Percentiles rank a stretch among this genome's conserved stretches.
Conservation (phyloP, 1,284 basidiomycete genomes). For the Dichomitus squalens region DNA sequence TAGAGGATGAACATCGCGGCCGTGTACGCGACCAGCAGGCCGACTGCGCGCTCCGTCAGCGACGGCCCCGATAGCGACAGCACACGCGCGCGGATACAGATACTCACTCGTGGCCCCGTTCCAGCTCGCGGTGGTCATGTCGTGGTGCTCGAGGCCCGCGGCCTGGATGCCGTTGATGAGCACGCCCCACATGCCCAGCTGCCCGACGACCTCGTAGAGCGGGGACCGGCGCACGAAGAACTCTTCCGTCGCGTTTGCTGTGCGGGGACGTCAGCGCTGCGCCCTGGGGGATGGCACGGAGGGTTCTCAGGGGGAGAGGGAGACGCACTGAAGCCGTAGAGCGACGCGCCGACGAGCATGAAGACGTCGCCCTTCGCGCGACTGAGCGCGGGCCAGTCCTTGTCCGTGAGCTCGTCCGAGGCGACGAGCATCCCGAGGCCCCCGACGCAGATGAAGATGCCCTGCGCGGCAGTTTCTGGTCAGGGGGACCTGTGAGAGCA, state of each 20-base stretch:
- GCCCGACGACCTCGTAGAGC: slow-evolving; percentile 85
- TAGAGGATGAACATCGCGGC: slow-evolving; percentile 82
- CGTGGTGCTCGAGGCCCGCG: slow-evolving; percentile 70
- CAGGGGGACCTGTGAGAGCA: neutral
- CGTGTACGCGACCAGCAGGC: slow-evolving; percentile 76
- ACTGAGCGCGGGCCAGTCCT: slow-evolving; percentile 65
- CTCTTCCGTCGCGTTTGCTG: slow-evolving; percentile 86
- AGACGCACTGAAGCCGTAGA: slow-evolving; percentile 80
- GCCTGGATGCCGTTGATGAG: slow-evolving; percentile 81
- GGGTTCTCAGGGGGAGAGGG: neutral
- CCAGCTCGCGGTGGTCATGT: slow-evolving; percentile 70
- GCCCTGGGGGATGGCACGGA: no score
- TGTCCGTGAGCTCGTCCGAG: slow-evolving; percentile 71
- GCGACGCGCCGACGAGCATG: slow-evolving; percentile 82
- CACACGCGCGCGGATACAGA: neutral
- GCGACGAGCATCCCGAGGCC: slow-evolving; percentile 79
- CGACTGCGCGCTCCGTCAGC: slow-evolving; percentile 46
- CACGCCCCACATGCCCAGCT: slow-evolving; percentile 82
- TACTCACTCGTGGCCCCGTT: slow-evolving; percentile 63
- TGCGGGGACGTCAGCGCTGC: neutral
- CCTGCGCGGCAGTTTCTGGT: slow-evolving; percentile 42
- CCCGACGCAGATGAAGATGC: slow-evolving; percentile 71
- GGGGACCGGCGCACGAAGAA: slow-evolving; percentile 80
- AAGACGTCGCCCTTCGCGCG: slow-evolving; percentile 82
- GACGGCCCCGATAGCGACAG: slow-evolving; percentile 2